Evolutionary conservation across 495 filamentous ascomycete genomes (phyloP), one percentile per base, ranked within the genome.

Genomic region (Xylaria castorea): DNA sequence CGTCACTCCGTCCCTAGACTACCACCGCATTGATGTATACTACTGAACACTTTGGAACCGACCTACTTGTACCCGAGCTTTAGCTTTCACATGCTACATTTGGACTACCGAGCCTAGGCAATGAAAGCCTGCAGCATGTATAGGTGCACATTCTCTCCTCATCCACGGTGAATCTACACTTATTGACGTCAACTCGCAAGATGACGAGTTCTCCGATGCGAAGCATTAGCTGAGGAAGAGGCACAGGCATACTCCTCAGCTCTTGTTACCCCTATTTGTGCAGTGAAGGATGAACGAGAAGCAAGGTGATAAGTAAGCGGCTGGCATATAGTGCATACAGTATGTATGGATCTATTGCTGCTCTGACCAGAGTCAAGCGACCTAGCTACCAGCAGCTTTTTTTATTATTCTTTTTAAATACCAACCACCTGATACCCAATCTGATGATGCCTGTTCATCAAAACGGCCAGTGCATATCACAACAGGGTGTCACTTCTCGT

Each of bases 381-480:
- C 38, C 55, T n/a, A 22, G 16, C 53, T 32, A 55, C 51, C 16
- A 62, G 50, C 30, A 30, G 27, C 25, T 22, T 44, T 70, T 30
- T 14, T 42, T n/a, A n/a, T n/a, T n/a, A n/a, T 42, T 42, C 9
- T 27, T 27, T 53, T 42, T 7, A 9, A 40, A 60, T 64, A 32
- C 60, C 48, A 53, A 44, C 60, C 60, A 65, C 62, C 66, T 57
- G 42, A 30, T 44, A 65, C 8, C 48, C 61, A 5, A 25, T 44
- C n/a, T n/a, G n/a, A 18, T 46, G 48, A 71, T 71, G 60, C 69
- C 38, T 71, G 57, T 32, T 42, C 66, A 25, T 63, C 48, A 57
- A 64, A 71, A 65, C 60, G 22, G 60, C 58, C 60, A 42, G 48
- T 65, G 69, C 69, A 65, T 71, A 64, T 32, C 46, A 57, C 30